Evolutionary conservation across 148 eudicot species (phyloP).

Genomic region (Silene latifolia): DNA sequence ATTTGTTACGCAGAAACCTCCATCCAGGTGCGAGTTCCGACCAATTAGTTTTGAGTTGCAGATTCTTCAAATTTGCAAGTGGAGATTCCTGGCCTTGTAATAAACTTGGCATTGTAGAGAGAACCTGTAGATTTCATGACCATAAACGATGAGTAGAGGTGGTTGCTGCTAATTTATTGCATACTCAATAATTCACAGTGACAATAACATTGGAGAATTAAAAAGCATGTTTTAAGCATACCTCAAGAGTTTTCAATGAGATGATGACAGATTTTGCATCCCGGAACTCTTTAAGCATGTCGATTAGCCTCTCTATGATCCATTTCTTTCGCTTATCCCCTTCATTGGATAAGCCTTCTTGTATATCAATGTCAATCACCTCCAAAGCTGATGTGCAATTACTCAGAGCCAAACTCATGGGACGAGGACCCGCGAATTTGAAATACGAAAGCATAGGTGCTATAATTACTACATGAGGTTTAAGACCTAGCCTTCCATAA

Average conservation of each 20-base stretch:
- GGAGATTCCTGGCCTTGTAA: background rate
- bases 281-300: background rate
- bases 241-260: background rate
- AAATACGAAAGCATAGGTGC: slow-evolving; percentile 10
- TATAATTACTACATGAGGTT: background rate
- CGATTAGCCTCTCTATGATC: background rate
- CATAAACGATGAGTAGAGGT: background rate
- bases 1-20: background rate
- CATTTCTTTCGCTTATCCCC: background rate
- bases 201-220: too few relatives aligned
- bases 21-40: background rate
- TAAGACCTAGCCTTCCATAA: background rate
- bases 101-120: slow-evolving; percentile 1
- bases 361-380: background rate
- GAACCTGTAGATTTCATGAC: slow-evolving; percentile 1
- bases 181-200: too few relatives aligned
- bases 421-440: background rate
- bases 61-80: slow-evolving; percentile 1
- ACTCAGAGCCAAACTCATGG: background rate
- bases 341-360: background rate
- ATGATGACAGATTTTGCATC: slow-evolving; percentile 7
- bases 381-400: background rate
- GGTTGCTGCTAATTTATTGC: background rate
- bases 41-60: background rate
- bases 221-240: too few relatives aligned